phyloP scores from a whole-genome alignment of 805 yeast species.

The Metschnikowia arizonensis region DNA sequence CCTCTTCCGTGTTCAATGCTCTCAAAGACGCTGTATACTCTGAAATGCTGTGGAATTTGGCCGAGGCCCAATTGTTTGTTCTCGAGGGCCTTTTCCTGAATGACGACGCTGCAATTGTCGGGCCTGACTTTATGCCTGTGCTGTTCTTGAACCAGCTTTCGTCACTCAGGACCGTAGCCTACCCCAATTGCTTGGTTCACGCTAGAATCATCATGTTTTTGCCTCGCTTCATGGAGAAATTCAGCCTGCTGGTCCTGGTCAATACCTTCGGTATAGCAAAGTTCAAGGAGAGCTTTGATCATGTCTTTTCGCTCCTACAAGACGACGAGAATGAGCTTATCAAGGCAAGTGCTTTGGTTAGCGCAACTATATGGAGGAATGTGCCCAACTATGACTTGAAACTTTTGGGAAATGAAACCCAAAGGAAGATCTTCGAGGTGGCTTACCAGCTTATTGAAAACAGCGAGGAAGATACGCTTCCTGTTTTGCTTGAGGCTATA shows the following conservation, averaged over 20 bases:
- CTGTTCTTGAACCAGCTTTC: conserved; percentile 9
- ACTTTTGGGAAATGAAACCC: conserved; percentile 22
- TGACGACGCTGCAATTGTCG: conserved; percentile 26
- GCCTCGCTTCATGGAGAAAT: conserved; percentile 57
- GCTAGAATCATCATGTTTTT: conserved; percentile 48
- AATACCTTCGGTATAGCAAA: conserved; percentile 29
- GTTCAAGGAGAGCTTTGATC: conserved; percentile 13
- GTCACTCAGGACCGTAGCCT: not conserved
- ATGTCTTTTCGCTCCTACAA: not conserved
- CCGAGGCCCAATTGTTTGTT: conserved; percentile 42
- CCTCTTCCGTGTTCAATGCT: conserved; percentile 16
- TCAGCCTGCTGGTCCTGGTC: conserved; percentile 32
- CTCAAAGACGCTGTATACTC: not conserved
- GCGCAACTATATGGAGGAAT: conserved; percentile 49
- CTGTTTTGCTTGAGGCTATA: conserved; percentile 68
- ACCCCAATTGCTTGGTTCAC: conserved; percentile 35
- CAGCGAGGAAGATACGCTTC: conserved; percentile 76
- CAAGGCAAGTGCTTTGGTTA: conserved; percentile 41
- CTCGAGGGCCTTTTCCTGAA: conserved; percentile 43
- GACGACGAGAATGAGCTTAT: conserved; percentile 15
- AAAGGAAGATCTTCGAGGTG: conserved; percentile 34
- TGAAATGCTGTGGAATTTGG: conserved; percentile 2
- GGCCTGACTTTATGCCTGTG: conserved; percentile 15
- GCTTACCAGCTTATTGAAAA: conserved; percentile 49
- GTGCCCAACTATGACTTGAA: conserved; percentile 9